These are phyloP conservation scores for Cyberlindnera xishuangbannaensis DNA, from an alignment of 805 yeast genomes.

Conservation along the genomic window DNA sequence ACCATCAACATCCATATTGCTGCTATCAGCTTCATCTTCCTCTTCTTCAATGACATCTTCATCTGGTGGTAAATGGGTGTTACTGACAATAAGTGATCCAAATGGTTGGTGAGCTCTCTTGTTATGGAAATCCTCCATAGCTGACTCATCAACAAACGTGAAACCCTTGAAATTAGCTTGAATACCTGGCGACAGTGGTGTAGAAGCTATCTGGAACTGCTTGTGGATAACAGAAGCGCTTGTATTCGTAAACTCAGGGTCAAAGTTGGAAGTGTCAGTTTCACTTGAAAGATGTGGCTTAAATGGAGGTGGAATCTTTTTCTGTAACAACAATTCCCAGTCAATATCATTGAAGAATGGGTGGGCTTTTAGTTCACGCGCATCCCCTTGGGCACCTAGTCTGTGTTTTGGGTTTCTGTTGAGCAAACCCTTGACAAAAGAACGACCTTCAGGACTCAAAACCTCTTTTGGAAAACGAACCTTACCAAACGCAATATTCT, in stretches of 20 bases:
- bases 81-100: constrained; percentile 74
- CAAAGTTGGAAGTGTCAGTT: constrained; percentile 93
- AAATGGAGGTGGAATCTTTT: constrained; percentile 92
- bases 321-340: constrained; percentile 74
- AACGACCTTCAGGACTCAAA: constrained; percentile 85
- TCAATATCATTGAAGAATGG: constrained; percentile 89
- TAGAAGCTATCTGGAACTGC: constrained; percentile 47
- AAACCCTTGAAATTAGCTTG: constrained; percentile 97
- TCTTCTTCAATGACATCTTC: constrained; percentile 80
- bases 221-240: constrained; percentile 76
- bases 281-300: constrained; percentile 90
- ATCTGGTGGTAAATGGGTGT: constrained; percentile 74
- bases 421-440: constrained; percentile 90
- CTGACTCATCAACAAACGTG: constrained; percentile 90
- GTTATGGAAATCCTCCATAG: constrained; percentile 79
- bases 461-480: constrained; percentile 97
- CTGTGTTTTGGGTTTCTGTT: constrained; percentile 96
- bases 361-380: constrained; percentile 87
- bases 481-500: constrained; percentile 97
- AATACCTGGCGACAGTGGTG: constrained; percentile 90
- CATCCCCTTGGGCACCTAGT: constrained; percentile 86
- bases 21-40: constrained; percentile 44
- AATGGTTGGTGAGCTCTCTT: constrained; percentile 32
- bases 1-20: constrained; percentile 33
- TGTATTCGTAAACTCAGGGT: constrained; percentile 94